These are phyloP conservation scores for Geopyxis carbonaria DNA, from an alignment of 495 filamentous ascomycete genomes.

Conservation along the genomic window DNA sequence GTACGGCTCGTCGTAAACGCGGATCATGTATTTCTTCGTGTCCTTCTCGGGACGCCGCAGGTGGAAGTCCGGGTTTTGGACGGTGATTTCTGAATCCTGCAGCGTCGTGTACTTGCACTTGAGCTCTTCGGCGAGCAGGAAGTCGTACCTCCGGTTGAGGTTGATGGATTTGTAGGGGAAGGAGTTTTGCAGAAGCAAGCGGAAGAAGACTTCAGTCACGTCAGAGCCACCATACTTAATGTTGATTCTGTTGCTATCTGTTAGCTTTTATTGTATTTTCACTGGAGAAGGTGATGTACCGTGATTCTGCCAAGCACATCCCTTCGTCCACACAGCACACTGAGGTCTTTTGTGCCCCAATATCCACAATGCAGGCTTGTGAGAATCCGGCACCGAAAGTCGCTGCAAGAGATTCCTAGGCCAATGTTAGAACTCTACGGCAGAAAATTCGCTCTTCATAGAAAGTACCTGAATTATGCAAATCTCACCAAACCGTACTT, in stretches of 20 bases:
- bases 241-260: constrained; percentile 45
- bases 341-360: constrained; percentile 94
- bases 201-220: constrained; percentile 83
- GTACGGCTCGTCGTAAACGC: constrained; percentile 85
- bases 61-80: constrained; percentile 71
- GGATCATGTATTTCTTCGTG: constrained; percentile 80
- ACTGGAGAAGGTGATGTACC: constrained; percentile 15
- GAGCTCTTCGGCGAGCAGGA: constrained; percentile 80
- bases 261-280: constrained; percentile 3
- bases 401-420: constrained; percentile 65
- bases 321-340: constrained; percentile 96
- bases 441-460: background rate
- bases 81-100: constrained; percentile 58
- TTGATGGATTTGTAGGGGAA: constrained; percentile 93
- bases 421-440: background rate
- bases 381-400: constrained; percentile 93
- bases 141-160: constrained; percentile 76
- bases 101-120: constrained; percentile 81
- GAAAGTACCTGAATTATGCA: constrained; percentile 59
- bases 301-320: constrained; percentile 80
- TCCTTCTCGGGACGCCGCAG: constrained; percentile 73
- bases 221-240: constrained; percentile 85
- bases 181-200: constrained; percentile 90
- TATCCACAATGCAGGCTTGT: constrained; percentile 82
- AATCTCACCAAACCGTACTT: constrained; percentile 71